Conservation (phyloP, 306 rosid genomes). For the Quercus gilva region DNA sequence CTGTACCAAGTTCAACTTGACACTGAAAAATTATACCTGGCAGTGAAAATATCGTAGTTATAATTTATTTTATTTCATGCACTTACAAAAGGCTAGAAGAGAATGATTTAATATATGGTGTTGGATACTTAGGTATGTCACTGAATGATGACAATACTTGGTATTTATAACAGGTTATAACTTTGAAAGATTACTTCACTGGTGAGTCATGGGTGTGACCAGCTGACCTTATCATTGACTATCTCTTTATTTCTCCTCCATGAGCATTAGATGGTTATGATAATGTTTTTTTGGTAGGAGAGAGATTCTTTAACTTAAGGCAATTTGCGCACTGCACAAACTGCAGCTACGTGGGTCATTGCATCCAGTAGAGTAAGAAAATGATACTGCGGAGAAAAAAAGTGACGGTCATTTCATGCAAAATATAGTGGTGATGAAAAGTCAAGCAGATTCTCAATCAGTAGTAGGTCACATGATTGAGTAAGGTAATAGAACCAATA, state of each 20-base stretch:
- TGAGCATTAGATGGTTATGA: not conserved
- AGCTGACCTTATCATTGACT: not conserved
- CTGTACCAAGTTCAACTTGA: too few relatives aligned
- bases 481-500: too few relatives aligned
- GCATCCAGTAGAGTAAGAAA: not conserved
- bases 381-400: not conserved
- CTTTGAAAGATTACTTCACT: not conserved
- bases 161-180: not conserved
- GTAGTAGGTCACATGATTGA: too few relatives aligned
- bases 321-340: not conserved
- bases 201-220: not conserved
- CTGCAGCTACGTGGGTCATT: not conserved
- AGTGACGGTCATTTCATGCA: not conserved
- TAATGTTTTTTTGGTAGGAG: too few relatives aligned
- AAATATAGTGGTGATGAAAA: not conserved
- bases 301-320: not conserved
- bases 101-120: not conserved
- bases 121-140: not conserved
- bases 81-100: not conserved
- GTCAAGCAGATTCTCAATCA: not conserved
- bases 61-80: not conserved
- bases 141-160: not conserved
- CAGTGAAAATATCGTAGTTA: not conserved
- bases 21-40: too few relatives aligned
- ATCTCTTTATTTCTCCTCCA: slow-evolving; percentile 3